Evolutionary conservation across 106 monocot genomes (phyloP).

Genomic region (Apostasia shenzhenica): DNA sequence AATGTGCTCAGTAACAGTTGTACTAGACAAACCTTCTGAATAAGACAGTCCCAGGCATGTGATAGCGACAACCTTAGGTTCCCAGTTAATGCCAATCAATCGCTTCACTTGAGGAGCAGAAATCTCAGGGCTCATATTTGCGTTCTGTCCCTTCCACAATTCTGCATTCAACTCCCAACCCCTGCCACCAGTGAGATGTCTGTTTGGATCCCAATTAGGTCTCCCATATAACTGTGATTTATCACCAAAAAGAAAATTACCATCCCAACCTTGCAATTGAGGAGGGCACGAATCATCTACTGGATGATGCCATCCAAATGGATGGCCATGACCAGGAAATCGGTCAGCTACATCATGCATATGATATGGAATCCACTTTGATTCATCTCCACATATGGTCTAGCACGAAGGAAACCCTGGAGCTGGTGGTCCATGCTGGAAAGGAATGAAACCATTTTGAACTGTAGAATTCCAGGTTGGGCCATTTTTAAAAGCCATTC

Average conservation of each 20-base stretch:
- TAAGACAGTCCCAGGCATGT: too few relatives aligned
- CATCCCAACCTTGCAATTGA: slow-evolving; percentile 62
- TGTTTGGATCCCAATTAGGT: slow-evolving; percentile 63
- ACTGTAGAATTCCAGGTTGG: slow-evolving; percentile 56
- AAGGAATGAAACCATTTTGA: slow-evolving; percentile 70
- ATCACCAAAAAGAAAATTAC: slow-evolving; percentile 32
- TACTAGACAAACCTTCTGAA: too few relatives aligned
- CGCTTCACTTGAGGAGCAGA: slow-evolving; percentile 19
- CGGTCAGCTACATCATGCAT: slow-evolving; percentile 55
- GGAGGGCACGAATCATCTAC: slow-evolving; percentile 46
- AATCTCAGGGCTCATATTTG: slow-evolving; percentile 19
- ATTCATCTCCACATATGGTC: slow-evolving; percentile 56
- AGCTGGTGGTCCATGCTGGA: slow-evolving; percentile 59
- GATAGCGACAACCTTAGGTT: too few relatives aligned
- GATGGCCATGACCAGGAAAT: slow-evolving; percentile 58
- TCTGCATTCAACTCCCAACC: slow-evolving; percentile 44
- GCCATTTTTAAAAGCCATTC: slow-evolving; percentile 50
- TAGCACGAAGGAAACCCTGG: slow-evolving; percentile 61
- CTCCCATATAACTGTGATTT: slow-evolving; percentile 47
- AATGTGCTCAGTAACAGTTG: too few relatives aligned
- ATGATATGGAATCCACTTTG: slow-evolving; percentile 50
- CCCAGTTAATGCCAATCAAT: too few relatives aligned
- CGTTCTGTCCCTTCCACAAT: slow-evolving; percentile 43
- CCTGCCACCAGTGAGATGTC: slow-evolving; percentile 20
- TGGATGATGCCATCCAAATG: slow-evolving; percentile 63